Percentiles rank a stretch among this genome's conserved stretches.
Conservation (phyloP, 257 asterid genomes). For the Scutellaria galericulata region DNA sequence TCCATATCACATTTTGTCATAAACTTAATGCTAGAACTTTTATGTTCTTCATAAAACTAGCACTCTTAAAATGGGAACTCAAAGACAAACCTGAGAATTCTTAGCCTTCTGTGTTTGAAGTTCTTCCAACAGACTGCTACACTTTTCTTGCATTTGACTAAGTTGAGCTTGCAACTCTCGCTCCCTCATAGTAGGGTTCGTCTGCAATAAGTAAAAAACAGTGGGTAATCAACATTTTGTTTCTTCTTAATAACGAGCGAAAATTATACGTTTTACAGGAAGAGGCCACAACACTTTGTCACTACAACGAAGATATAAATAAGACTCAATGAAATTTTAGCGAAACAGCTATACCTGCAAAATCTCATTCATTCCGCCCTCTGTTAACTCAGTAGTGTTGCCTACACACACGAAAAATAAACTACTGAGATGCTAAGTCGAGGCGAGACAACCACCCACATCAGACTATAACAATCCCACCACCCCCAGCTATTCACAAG, state of each 20-base stretch:
- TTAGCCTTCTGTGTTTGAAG: constrained; percentile 68
- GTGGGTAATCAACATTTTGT: constrained; percentile 5
- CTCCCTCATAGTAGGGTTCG: constrained; percentile 55
- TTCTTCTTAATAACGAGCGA: not conserved
- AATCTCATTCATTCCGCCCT: constrained; percentile 55
- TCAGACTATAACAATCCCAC: not conserved
- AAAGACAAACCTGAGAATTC: constrained; percentile 64
- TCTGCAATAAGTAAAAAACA: constrained; percentile 42
- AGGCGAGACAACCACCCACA: constrained; percentile 2
- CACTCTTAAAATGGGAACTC: not conserved
- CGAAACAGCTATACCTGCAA: constrained; percentile 55
- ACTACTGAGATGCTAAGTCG: constrained; percentile 13
- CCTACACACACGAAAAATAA: constrained; percentile 46
- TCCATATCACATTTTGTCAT: no score
- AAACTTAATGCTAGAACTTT: not conserved
- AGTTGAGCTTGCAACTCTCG: constrained; percentile 69
- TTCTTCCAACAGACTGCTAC: constrained; percentile 69
- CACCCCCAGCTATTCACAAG: no score
- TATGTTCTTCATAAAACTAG: not conserved
- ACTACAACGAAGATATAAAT: not conserved
- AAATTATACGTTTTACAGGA: not conserved
- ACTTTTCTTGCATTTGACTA: constrained; percentile 85
- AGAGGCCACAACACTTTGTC: not conserved
- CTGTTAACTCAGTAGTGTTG: constrained; percentile 50
- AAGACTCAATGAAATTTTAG: not conserved